Base-by-base conservation (phyloP, 129 eudicot species). In the Ambrosia trifida region DNA sequence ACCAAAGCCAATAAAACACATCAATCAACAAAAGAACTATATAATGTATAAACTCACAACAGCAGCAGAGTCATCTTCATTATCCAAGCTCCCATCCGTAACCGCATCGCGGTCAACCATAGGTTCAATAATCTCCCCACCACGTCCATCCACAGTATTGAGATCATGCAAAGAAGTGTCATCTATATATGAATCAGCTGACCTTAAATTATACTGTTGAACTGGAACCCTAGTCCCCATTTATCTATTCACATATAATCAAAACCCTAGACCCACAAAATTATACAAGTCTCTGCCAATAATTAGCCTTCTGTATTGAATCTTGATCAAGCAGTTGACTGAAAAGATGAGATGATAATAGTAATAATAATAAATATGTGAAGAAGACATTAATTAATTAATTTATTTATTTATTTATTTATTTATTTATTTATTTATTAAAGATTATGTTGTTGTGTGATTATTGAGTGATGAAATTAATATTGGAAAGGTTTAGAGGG, bases 181-280 rank as follows among this genome's bases (percentile, higher is more conserved):
- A 3, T 79, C 91, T 47, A 92, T 85, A 72, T 84, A 92, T 11
- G 98, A 73, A 84, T 85, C 84, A 58, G 85, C 86, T 45, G 92
- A 81, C 19, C 95, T 73, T 73, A 88, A 66, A 72, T 75, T 70
- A 62, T 84, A 91, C 60, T 77, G 90, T 54, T 83, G 87, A 70
- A 86, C 85, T 17, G 88, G 91, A 81, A 87, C 89, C 82, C 95
- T 83, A 84, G 76, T 46, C 43, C 84, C 95, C 97, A 90, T 88
- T 53, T 36, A 66, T 38, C 58, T 31, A 33, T 43, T 56, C 77
- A 57, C 50, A 20, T 13, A 62, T 31, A 69, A 20, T 11, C 7
- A 62, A 62, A 70, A 32, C 18, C 60, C 30, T 24, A 11, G 36
- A n/a, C n/a, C n/a, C n/a, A n/a, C n/a, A n/a, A n/a, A n/a, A n/a